Evolutionary conservation across 352 stramenopile species (phyloP), one percentile per base, ranked within the genome.

Genomic region (Phytophthora meadii): DNA sequence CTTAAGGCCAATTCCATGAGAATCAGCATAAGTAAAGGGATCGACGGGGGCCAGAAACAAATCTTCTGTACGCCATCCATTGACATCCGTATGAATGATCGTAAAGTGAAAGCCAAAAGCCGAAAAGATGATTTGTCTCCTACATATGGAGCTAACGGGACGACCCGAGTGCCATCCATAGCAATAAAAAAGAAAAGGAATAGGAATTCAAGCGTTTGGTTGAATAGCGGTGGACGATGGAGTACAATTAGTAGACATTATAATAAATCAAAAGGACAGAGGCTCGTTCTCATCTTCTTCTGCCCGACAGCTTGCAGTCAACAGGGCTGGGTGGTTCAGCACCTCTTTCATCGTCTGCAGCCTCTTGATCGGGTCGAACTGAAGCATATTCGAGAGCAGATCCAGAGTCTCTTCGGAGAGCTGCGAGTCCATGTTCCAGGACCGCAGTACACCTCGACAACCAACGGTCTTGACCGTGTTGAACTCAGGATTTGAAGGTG

Each of bases 351-450:
- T 77, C 10, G 17, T 72, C 54, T 76, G 71, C 64, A 82, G 45
- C 27, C 68, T 45, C 19, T 55, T 27, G 5, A 9, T n/a, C 5
- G 76, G 70, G 25, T 78, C 64, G 17, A 80, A 65, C 52, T 75
- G 58, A 25, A 82, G 69, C 57, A 85, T 74, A 19, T 65, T 57
- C 6, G 37, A 45, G 30, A 82, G 59, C 56, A 82, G 22, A 22
- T 82, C 65, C 15, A 74, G 28, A 4, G 59, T 73, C 14, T 12
- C 37, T n/a, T 19, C 27, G 6, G 57, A 69, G 17, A 79, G 25
- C 25, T 64, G 44, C 4, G 17, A 17, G 44, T 70, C 68, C 49
- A 81, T 62, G 1, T 61, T 8, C 74, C 77, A 86, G 15, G 67
- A 32, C 24, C 61, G n/a, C 9, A 89, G 55, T 25, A 88, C 52